A percentile compares a stretch with the other conserved stretches of the same genome.
These are phyloP conservation scores for Colletotrichum sojae DNA, from an alignment of 2,329 filamentous ascomycete genomes.

Conservation along the genomic window DNA sequence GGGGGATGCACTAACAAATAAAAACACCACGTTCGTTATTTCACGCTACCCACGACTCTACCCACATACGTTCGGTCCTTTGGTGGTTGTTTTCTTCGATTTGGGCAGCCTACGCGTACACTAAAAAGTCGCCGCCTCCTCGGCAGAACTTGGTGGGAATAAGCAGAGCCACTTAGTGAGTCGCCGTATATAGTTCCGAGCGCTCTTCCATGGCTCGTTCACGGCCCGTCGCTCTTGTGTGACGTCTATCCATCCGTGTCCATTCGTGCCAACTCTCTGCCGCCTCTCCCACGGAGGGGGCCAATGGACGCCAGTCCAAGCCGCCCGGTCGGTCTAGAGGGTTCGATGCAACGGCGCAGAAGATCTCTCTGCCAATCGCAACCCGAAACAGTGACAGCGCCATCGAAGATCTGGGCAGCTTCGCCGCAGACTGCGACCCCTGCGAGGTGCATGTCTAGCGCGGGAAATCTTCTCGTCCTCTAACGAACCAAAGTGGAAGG, in stretches of 20 bases:
- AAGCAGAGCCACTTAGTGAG: no score
- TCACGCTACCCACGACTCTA: no score
- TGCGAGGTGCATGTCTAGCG: conserved; percentile 31
- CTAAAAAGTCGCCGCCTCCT: no score
- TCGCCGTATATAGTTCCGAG: no score
- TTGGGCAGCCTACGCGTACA: no score
- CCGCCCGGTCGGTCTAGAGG: conserved; percentile 17
- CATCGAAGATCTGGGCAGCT: conserved; percentile 38
- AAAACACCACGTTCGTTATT: background rate
- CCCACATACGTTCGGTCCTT: no score
- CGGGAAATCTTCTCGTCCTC: background rate
- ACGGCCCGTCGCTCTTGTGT: background rate
- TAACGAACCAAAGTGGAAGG: background rate
- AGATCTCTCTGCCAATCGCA: conserved; percentile 35
- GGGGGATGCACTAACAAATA: background rate
- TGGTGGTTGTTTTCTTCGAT: no score
- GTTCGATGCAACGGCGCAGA: conserved; percentile 25
- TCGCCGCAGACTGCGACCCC: conserved; percentile 8
- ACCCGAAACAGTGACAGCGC: conserved; percentile 24
- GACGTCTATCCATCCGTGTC: background rate
- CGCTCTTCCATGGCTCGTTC: no score
- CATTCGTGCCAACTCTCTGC: no score
- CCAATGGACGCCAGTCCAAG: background rate
- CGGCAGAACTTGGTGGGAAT: no score
- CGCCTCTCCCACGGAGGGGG: background rate